Percentiles rank a stretch among this genome's conserved stretches.
Conservation (phyloP, 192 early-diverging fungal species). For the Umbelopsis vinacea region DNA sequence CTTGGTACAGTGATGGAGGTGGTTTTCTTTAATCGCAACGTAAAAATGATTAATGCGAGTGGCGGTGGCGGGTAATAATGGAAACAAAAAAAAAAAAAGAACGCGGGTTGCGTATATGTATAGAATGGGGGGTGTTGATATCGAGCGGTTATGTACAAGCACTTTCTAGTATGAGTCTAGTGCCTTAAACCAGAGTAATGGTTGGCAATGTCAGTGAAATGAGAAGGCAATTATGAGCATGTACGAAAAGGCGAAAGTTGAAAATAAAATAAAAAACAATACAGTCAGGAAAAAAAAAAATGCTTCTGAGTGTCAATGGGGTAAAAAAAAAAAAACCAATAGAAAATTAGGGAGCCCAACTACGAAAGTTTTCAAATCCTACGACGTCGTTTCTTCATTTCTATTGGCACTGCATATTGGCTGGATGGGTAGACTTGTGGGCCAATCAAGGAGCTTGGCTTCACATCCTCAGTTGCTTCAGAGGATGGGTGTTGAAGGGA, state of each 20-base stretch:
- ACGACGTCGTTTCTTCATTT: background rate
- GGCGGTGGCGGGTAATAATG: background rate
- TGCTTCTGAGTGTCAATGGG: conserved; percentile 9
- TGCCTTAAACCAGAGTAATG: background rate
- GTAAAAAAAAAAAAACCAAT: background rate
- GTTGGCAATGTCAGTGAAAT: background rate
- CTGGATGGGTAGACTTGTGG: background rate
- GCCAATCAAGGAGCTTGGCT: background rate
- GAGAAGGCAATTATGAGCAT: conserved; percentile 6
- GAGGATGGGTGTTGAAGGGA: background rate
- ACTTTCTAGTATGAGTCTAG: background rate
- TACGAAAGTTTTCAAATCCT: conserved; percentile 6
- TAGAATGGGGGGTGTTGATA: background rate
- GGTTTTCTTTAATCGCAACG: too few species aligned
- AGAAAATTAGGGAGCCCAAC: background rate
- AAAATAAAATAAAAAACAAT: conserved; percentile 15
- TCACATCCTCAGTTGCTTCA: background rate
- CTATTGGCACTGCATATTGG: background rate
- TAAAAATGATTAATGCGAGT: background rate
- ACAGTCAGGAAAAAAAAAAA: background rate
- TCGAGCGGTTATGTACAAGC: too few species aligned
- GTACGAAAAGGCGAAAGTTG: background rate
- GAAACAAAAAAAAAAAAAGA: background rate
- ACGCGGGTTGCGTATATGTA: background rate
- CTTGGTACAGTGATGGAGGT: too few species aligned